Evolutionary conservation across 164 flowering plant species (phyloP), one percentile per base, ranked within the genome.

Genomic region (Berberis vulgaris): DNA sequence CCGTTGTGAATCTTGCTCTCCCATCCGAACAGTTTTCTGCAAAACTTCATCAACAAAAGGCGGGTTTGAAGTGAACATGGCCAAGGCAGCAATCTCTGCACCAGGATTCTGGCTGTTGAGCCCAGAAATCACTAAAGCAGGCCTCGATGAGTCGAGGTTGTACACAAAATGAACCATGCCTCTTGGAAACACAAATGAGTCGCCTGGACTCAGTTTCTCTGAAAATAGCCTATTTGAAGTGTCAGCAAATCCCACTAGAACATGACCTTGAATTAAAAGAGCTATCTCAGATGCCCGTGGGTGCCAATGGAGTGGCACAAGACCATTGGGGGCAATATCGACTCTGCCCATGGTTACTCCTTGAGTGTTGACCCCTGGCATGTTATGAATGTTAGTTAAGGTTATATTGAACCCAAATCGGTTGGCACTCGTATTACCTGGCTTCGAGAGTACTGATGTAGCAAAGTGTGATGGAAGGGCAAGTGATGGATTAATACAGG

Each of bases 251-350:
- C 96, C 93, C 56, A 84, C 96, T 1, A 78, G 71, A 50, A 82
- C 60, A 0, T 54, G 7, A 1, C 88, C 82, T 46, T 69, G 54
- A 11, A 82, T 66, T 67, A 82, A 69, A 6, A 68, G 68, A 59
- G 81, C 73, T 9, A 86, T 82, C 60, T 89, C 89, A 2, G 94
- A 80, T 65, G 89, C 96, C 67, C 96, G 73, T 8, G 96, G 93
- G 71, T 87, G 96, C 9, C 81, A 67, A 65, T 87, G 93, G 4
- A 78, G 85, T 0, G 89, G 86, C 1, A 89, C 83, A 0, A 79
- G 57, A 42, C 88, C 88, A 41, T 65, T 41, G 0, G 68, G 67
- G 1, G 73, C 83, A 0, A 87, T 65, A 65, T 86, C 89, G 1
- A 78, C 50, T 0, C 88, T 83, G 5, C 83, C 87, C 87, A 85